Base-by-base conservation (phyloP, 805 yeast species). In the Zygosaccharomyces pseudorouxii region DNA sequence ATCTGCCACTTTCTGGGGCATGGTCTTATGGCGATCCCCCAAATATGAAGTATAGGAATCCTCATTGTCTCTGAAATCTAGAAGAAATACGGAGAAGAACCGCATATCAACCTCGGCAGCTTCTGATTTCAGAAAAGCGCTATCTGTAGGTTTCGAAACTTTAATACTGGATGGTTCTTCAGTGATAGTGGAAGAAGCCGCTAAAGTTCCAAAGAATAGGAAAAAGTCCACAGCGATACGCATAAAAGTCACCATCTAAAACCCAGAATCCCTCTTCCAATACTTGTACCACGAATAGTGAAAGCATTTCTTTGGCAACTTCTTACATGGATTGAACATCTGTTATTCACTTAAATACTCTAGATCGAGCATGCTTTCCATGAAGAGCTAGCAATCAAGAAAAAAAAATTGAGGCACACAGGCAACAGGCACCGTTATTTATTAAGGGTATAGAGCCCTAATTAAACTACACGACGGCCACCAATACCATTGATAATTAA, bases 1-100 rank as follows among this genome's bases (percentile, higher is more conserved):
- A 46, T 70, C 60, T 4, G 64, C 65, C 5, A 70, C 49, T 1
- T 47, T 59, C 43, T 66, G 64, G n/a, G 75, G 75, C 35, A 70
- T 56, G 3, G 57, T 52, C 55, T 68, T 56, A n/a, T 55, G 46
- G 19, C 63, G 55, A 10, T 48, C 53, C 4, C 41, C 54, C 73
- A 73, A 67, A 30, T 68, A 70, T 0, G 72, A 65, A 1, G 69
- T 64, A 46, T 72, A 73, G 1, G 51, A 40, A 12, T 49, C 50
- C 37, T 60, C 56, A n/a, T 63, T 57, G 1, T 49, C 29, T 5
- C 56, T 56, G 43, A 70, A 64, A 52, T 72, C 71, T 10, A 55
- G 29, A 12, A 72, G 33, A 36, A 71, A 68, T 2, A 52, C 64
- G 5, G 62, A 51, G 30, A 71, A 55, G 38, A 71, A 62, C 0